Conservation (phyloP, 2,329 filamentous ascomycete genomes). For the Diplocarpon rosae region DNA sequence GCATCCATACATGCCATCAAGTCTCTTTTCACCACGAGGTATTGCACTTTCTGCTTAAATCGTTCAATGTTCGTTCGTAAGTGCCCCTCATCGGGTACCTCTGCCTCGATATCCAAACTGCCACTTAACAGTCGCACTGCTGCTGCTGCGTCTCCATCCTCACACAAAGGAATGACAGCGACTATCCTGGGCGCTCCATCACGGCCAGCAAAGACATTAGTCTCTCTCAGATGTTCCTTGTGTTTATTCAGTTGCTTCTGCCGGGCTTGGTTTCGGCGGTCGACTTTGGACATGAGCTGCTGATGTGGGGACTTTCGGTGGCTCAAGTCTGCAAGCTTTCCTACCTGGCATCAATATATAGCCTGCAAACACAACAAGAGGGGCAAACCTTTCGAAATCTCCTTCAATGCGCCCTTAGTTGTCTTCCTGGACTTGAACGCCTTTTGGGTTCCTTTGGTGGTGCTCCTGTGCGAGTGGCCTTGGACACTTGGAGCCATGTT, state of each 20-base stretch:
- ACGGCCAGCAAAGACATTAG: slow-evolving; percentile 71
- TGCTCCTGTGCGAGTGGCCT: slow-evolving; percentile 80
- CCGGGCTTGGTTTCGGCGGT: slow-evolving; percentile 87
- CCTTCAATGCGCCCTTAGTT: slow-evolving; percentile 77
- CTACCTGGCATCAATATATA: slow-evolving; percentile 33
- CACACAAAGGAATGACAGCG: slow-evolving; percentile 74
- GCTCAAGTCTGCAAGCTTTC: slow-evolving; percentile 66
- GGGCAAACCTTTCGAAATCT: slow-evolving; percentile 64
- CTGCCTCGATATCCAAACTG: slow-evolving; percentile 67
- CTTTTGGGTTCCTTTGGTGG: slow-evolving; percentile 82
- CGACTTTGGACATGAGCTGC: slow-evolving; percentile 94
- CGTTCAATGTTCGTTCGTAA: slow-evolving; percentile 66
- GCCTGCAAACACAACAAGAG: slow-evolving; percentile 4
- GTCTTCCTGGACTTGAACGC: slow-evolving; percentile 86
- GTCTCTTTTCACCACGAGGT: slow-evolving; percentile 63
- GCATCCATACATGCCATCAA: slow-evolving; percentile 72
- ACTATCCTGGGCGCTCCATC: slow-evolving; percentile 83
- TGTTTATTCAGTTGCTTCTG: slow-evolving; percentile 79
- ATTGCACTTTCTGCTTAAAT: slow-evolving; percentile 92
- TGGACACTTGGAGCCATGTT: slow-evolving; percentile 63
- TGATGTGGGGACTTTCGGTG: slow-evolving; percentile 84
- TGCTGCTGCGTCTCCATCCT: slow-evolving; percentile 53
- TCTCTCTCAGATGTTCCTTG: slow-evolving; percentile 68
- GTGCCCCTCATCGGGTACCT: slow-evolving; percentile 45
- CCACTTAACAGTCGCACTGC: slow-evolving; percentile 62